These are phyloP conservation scores for Phylloporus sp. DNA, from an alignment of 768 basidiomycete species.

Conservation along the genomic window DNA sequence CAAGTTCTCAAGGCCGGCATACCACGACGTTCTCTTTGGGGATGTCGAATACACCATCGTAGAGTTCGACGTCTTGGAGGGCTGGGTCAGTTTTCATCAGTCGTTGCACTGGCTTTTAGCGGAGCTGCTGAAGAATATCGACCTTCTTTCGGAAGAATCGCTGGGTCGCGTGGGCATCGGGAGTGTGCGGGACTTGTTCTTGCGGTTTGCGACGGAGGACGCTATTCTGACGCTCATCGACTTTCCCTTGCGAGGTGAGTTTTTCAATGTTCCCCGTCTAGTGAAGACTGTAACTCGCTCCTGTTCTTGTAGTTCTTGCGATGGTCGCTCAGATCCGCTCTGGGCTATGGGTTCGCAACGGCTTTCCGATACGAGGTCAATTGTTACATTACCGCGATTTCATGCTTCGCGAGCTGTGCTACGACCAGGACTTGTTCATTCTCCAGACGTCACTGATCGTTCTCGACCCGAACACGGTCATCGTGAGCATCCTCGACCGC, in stretches of 20 bases:
- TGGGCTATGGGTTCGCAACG: constrained; percentile 96
- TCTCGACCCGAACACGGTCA: constrained; percentile 70
- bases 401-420: constrained; percentile 91
- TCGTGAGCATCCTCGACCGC: constrained; percentile 85
- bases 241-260: constrained; percentile 81
- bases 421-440: constrained; percentile 92
- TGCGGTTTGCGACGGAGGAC: constrained; percentile 57
- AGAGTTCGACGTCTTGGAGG: constrained; percentile 71
- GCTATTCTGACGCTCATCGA: constrained; percentile 76
- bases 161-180: constrained; percentile 48
- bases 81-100: constrained; percentile 91
- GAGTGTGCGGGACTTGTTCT: constrained; percentile 57
- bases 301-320: constrained; percentile 54
- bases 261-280: not conserved
- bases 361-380: constrained; percentile 92
- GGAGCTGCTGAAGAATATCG: constrained; percentile 81
- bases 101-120: constrained; percentile 87
- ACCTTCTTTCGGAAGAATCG: constrained; percentile 53
- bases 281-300: not conserved
- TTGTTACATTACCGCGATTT: constrained; percentile 94
- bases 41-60: constrained; percentile 55
- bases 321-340: constrained; percentile 95
- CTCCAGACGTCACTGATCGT: constrained; percentile 81
- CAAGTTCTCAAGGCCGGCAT: constrained; percentile 58
- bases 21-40: constrained; percentile 66